These are phyloP conservation scores for Bothriochloa decipiens DNA, from an alignment of 176 grass and related monocot genomes.

Conservation along the genomic window DNA sequence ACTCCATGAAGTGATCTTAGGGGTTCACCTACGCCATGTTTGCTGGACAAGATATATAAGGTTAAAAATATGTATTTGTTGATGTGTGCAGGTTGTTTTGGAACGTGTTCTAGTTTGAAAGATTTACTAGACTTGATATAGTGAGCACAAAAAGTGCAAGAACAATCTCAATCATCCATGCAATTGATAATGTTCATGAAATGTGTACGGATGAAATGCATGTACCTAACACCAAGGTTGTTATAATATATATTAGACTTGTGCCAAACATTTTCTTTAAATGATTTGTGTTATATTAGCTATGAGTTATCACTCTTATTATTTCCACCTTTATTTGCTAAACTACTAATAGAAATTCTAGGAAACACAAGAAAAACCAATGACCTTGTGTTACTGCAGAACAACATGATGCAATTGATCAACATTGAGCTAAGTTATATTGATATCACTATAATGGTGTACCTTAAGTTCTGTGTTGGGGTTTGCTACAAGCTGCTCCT, in stretches of 20 bases:
- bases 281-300: not conserved
- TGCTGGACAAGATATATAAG: too few relatives aligned
- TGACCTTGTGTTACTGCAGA: not conserved
- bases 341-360: not conserved
- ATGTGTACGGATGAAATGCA: not conserved
- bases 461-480: constrained; percentile 82
- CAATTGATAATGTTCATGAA: not conserved
- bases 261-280: not conserved
- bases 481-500: constrained; percentile 51
- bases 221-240: not conserved
- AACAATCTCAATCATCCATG: not conserved
- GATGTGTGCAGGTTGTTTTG: not conserved
- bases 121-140: not conserved
- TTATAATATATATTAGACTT: not conserved
- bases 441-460: not conserved
- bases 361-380: not conserved
- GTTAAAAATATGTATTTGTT: not conserved
- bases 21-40: too few relatives aligned
- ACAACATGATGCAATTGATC: not conserved
- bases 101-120: not conserved
- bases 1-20: too few relatives aligned
- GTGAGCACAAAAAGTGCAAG: not conserved
- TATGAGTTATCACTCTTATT: not conserved
- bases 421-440: not conserved
- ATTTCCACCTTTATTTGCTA: not conserved